These are phyloP conservation scores for Whalleya microplaca DNA, from an alignment of 2,329 filamentous ascomycete species.

Conservation along the genomic window DNA sequence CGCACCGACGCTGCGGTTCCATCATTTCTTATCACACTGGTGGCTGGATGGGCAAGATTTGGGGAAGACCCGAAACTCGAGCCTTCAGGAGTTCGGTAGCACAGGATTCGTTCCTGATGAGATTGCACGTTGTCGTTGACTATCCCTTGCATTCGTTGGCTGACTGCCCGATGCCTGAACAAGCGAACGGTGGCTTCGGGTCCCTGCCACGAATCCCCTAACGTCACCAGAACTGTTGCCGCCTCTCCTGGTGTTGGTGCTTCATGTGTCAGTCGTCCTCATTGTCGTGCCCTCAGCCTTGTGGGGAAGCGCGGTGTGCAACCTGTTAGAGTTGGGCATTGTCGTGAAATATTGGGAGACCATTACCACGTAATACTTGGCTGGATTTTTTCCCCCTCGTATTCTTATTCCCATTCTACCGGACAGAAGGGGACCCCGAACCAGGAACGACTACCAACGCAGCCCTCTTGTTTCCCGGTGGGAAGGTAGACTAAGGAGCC, in stretches of 20 bases:
- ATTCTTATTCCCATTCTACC: slow-evolving; percentile 14
- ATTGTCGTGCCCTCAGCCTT: background rate
- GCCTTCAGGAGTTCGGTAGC: slow-evolving; percentile 3
- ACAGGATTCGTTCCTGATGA: slow-evolving; percentile 8
- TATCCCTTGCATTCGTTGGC: slow-evolving; percentile 17
- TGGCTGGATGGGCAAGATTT: slow-evolving; percentile 13
- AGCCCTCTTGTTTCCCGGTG: slow-evolving; percentile 2
- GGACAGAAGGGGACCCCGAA: slow-evolving; percentile 12
- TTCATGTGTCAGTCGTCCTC: background rate
- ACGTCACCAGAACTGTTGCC: background rate
- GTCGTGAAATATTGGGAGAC: slow-evolving; percentile 1
- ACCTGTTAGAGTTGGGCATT: too few relatives aligned
- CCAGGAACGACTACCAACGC: slow-evolving; percentile 3
- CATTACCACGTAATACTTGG: slow-evolving; percentile 8
- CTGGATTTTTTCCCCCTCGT: slow-evolving; percentile 10
- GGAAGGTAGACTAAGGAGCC: slow-evolving; percentile 11
- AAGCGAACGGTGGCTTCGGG: slow-evolving; percentile 17
- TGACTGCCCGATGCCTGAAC: slow-evolving; percentile 12
- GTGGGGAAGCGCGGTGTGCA: background rate
- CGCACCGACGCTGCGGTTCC: slow-evolving; percentile 25
- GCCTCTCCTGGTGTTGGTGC: slow-evolving; percentile 5
- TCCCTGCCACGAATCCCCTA: slow-evolving; percentile 13
- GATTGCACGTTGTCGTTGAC: slow-evolving; percentile 19
- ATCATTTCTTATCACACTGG: slow-evolving; percentile 19
- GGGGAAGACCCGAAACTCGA: slow-evolving; percentile 4